phyloP scores from a whole-genome alignment of 164 flowering plant species.

The Santalum album region DNA sequence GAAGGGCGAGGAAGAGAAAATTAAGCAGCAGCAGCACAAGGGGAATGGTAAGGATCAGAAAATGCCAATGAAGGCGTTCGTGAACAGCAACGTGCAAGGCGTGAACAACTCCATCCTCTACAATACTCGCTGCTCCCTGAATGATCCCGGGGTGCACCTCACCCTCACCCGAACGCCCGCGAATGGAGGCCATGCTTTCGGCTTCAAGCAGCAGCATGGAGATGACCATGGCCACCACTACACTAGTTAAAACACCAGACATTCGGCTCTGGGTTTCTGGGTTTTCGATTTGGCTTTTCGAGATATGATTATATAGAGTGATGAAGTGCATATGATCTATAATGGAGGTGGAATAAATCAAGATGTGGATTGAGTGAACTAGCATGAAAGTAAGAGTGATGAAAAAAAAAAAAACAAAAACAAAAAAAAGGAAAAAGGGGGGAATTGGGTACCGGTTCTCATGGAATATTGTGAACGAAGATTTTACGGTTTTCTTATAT shows the following conservation, averaged over 20 bases:
- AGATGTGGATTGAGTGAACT: too few species aligned
- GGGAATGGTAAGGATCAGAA: slow-evolving; percentile 14
- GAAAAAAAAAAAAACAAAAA: too few species aligned
- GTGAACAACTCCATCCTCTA: slow-evolving; percentile 55
- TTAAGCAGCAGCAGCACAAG: neutral
- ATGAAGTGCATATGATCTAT: too few species aligned
- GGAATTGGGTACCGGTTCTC: too few species aligned
- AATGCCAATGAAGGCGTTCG: slow-evolving; percentile 28
- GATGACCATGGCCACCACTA: slow-evolving; percentile 14
- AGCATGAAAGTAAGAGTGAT: too few species aligned
- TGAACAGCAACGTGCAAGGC: slow-evolving; percentile 72
- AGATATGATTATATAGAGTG: too few species aligned
- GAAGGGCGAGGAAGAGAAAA: slow-evolving; percentile 7
- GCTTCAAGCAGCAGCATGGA: slow-evolving; percentile 15
- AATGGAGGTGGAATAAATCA: too few species aligned
- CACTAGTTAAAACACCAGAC: neutral
- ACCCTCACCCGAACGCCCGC: slow-evolving; percentile 33
- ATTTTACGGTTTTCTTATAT: too few species aligned
- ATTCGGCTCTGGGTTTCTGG: neutral
- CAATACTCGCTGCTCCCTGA: slow-evolving; percentile 26
- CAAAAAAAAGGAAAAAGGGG: too few species aligned
- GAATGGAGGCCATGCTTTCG: slow-evolving; percentile 10
- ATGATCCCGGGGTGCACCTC: slow-evolving; percentile 60
- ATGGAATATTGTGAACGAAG: too few species aligned
- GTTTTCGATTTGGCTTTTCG: too few species aligned